These are phyloP conservation scores for Anastatica hierochuntica DNA, from an alignment of 345 rosid genomes.

Conservation along the genomic window DNA sequence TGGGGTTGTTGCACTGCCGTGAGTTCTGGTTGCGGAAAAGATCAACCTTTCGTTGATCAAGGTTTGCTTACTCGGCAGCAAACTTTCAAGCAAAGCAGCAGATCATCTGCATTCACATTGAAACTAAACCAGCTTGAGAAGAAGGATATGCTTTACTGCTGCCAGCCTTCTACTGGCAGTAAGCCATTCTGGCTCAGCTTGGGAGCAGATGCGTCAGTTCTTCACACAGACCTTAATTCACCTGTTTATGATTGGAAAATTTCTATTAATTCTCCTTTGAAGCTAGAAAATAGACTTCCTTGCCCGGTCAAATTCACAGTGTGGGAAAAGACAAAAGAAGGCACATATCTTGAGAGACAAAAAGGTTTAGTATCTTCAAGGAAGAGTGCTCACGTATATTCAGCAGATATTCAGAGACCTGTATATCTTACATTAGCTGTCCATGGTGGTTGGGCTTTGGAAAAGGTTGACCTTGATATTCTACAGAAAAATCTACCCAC, in stretches of 20 bases:
- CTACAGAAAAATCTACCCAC: constrained; percentile 3
- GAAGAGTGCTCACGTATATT: constrained; percentile 48
- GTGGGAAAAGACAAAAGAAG: constrained; percentile 79
- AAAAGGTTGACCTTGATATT: constrained; percentile 50
- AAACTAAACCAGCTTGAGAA: constrained; percentile 75
- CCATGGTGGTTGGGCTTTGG: constrained; percentile 89
- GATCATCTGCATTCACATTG: constrained; percentile 37
- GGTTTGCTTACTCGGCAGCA: constrained; percentile 50
- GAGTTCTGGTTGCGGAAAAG: constrained; percentile 57
- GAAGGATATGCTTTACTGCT: constrained; percentile 75
- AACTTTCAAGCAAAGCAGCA: constrained; percentile 52
- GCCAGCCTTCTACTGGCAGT: constrained; percentile 44
- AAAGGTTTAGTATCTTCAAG: constrained; percentile 57
- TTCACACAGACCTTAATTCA: constrained; percentile 77
- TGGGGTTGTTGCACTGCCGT: constrained; percentile 64
- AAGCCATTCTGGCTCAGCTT: constrained; percentile 81
- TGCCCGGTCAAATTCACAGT: constrained; percentile 76
- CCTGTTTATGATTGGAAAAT: constrained; percentile 98
- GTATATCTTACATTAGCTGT: constrained; percentile 62
- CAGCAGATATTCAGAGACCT: constrained; percentile 67
- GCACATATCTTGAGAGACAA: constrained; percentile 53
- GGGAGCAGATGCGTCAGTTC: constrained; percentile 83
- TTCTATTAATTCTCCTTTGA: constrained; percentile 75
- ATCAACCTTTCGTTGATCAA: constrained; percentile 64
- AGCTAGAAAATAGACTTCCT: constrained; percentile 91